These are phyloP conservation scores for Picea engelmannii DNA, from an alignment of 83 land plant genomes.

Conservation along the genomic window DNA sequence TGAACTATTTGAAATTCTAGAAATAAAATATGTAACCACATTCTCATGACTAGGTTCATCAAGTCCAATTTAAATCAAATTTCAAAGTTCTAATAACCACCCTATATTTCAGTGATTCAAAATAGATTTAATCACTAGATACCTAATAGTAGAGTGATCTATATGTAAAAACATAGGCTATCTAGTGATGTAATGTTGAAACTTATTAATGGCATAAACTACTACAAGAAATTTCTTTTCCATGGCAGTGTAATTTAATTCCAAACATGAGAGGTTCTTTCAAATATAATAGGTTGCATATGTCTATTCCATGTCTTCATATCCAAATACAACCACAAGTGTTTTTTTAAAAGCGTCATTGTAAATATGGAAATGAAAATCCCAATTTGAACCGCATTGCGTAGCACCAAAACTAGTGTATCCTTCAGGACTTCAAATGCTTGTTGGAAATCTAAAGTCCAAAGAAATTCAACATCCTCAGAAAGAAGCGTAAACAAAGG, in stretches of 20 bases:
- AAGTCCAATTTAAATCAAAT: no score
- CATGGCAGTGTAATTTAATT: neutral
- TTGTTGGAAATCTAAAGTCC: neutral
- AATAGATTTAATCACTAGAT: neutral
- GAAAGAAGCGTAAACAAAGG: neutral
- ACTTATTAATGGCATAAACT: neutral
- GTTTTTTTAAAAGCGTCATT: neutral
- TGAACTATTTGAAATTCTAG: no score
- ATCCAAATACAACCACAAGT: neutral
- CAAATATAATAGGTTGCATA: neutral
- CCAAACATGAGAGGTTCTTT: neutral
- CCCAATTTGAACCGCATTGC: neutral
- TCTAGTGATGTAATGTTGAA: neutral
- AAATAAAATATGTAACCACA: no score
- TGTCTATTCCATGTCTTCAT: no score
- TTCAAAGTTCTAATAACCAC: neutral
- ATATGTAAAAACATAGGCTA: no score
- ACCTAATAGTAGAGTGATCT: neutral
- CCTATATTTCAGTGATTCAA: neutral
- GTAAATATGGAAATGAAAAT: no score
- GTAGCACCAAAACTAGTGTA: no score
- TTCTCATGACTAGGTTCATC: neutral
- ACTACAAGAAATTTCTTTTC: neutral
- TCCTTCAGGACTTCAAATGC: neutral
- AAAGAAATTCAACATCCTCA: neutral